These are phyloP conservation scores for Miscanthus sacchariflorus DNA, from an alignment of 202 grass and related monocot species.

Conservation along the genomic window DNA sequence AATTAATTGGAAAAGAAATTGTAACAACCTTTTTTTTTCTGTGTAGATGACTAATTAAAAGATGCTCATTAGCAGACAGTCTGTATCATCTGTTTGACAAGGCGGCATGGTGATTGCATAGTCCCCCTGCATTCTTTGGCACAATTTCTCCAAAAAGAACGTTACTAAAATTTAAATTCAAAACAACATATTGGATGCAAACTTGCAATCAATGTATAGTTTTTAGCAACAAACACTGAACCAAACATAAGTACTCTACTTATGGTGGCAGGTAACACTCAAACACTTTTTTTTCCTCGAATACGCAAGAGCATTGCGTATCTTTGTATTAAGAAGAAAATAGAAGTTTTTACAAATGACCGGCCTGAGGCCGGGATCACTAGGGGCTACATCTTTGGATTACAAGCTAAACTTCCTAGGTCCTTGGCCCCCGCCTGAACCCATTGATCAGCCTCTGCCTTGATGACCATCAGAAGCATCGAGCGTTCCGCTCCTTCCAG, in stretches of 20 bases:
- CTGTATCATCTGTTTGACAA: neutral
- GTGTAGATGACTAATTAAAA: conserved; percentile 7
- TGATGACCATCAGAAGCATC: too few species aligned
- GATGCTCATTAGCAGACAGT: neutral
- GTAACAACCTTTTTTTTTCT: neutral
- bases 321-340: too few species aligned
- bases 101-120: neutral
- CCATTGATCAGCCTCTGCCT: too few species aligned
- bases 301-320: too few species aligned
- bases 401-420: too few species aligned
- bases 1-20: neutral
- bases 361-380: too few species aligned
- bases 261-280: neutral
- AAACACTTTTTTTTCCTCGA: too few species aligned
- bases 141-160: neutral
- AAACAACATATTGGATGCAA: neutral
- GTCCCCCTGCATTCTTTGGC: neutral
- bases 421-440: too few species aligned
- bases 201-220: neutral
- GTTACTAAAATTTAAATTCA: neutral
- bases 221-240: conserved; percentile 3
- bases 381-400: too few species aligned
- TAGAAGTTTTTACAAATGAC: too few species aligned
- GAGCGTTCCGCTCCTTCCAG: too few species aligned
- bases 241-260: neutral